Conservation (phyloP, 768 basidiomycete genomes). For the Dendrothele bispora region DNA sequence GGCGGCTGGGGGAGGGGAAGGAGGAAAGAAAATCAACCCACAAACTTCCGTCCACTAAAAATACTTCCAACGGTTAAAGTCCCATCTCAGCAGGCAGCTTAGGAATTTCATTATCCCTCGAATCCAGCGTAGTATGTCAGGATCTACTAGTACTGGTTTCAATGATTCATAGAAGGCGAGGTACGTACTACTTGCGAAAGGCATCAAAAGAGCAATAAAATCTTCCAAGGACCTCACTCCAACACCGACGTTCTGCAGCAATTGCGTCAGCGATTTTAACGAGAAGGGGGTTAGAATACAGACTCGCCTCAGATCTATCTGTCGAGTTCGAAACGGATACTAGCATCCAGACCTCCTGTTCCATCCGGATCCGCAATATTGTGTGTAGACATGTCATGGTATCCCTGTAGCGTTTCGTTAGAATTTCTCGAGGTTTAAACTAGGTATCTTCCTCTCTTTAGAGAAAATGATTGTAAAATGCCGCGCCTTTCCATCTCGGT, state of each 20-base stretch:
- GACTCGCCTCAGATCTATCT: conserved; percentile 12
- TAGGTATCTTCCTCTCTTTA: too few relatives aligned
- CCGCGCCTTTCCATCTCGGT: too few relatives aligned
- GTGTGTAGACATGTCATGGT: conserved; percentile 21
- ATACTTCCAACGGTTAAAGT: conserved; percentile 73
- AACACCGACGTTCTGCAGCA: too few relatives aligned
- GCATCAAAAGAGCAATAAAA: too few relatives aligned
- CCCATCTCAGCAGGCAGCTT: conserved; percentile 72
- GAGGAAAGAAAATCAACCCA: conserved; percentile 39
- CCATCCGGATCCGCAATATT: conserved; percentile 15
- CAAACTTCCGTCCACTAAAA: conserved; percentile 84
- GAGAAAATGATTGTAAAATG: too few relatives aligned
- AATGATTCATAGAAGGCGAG: too few relatives aligned
- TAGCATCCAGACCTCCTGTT: conserved; percentile 21
- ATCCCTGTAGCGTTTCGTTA: too few relatives aligned
- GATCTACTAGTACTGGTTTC: too few relatives aligned
- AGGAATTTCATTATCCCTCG: conserved; percentile 79
- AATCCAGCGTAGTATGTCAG: too few relatives aligned
- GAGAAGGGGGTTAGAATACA: not conserved
- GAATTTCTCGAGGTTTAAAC: too few relatives aligned
- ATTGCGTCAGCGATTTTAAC: not conserved
- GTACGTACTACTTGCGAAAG: too few relatives aligned
- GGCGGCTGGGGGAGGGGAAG: not conserved
- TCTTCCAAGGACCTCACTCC: too few relatives aligned
- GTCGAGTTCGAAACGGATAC: conserved; percentile 17